Percentiles rank a stretch among this genome's conserved stretches.
Evolutionary conservation across 345 rosid species (phyloP).

Genomic region (Corchorus capsularis): DNA sequence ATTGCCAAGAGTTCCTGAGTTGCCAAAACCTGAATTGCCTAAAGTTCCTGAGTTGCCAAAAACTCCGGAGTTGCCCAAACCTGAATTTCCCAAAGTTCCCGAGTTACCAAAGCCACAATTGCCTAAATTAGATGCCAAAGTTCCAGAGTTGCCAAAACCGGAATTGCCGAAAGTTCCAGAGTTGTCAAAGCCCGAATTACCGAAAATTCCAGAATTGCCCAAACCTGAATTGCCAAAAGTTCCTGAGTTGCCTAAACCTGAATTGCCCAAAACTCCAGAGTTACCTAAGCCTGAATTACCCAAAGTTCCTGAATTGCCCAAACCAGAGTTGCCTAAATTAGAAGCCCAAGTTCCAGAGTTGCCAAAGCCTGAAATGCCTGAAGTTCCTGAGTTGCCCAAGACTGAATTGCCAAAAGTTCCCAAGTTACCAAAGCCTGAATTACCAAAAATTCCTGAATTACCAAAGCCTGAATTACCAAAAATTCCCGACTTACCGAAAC

Average conservation of each 20-base stretch:
- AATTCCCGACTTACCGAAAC: neutral
- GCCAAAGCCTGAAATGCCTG: constrained; percentile 8
- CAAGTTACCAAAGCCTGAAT: neutral
- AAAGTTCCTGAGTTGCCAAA: neutral
- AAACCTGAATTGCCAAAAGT: neutral
- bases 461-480: neutral
- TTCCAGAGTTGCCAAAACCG: neutral
- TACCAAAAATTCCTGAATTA: neutral
- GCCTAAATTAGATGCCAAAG: neutral
- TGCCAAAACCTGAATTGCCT: neutral
- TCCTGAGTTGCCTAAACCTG: neutral
- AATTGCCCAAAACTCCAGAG: neutral
- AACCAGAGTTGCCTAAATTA: neutral
- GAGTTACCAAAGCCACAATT: constrained; percentile 6
- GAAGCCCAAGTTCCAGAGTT: neutral
- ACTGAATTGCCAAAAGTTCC: neutral
- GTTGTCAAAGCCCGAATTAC: neutral
- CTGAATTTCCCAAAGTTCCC: neutral
- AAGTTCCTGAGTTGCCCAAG: neutral
- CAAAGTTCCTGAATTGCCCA: too few relatives aligned
- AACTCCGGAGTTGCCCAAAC: neutral
- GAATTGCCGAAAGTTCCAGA: neutral
- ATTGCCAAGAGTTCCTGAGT: neutral
- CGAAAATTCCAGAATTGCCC: neutral
- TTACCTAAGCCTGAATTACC: neutral